phyloP scores from a whole-genome alignment of 768 basidiomycete genomes.

The Suillus plorans region DNA sequence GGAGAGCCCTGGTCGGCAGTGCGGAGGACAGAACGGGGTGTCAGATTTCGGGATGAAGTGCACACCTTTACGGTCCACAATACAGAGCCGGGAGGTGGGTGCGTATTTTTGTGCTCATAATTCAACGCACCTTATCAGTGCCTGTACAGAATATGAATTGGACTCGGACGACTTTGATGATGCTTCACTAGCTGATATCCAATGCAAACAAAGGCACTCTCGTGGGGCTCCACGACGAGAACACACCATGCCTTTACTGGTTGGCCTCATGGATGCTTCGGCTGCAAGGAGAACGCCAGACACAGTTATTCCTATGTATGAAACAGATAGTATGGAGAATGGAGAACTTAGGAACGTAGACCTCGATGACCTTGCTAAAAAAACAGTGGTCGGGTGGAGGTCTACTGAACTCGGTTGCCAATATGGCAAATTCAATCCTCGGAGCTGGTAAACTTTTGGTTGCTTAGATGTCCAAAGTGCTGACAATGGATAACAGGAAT shows the following conservation, averaged over 20 bases:
- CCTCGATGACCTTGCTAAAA: conserved; percentile 66
- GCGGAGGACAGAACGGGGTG: conserved; percentile 43
- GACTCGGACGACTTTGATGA: conserved; percentile 83
- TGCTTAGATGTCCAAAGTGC: conserved; percentile 13
- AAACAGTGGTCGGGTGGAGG: conserved; percentile 70
- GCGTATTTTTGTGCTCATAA: conserved; percentile 35
- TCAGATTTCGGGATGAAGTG: conserved; percentile 69
- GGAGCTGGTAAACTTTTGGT: conserved; percentile 68
- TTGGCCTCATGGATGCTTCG: too few relatives aligned
- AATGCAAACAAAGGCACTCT: conserved; percentile 20
- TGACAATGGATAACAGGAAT: conserved; percentile 48
- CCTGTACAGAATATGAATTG: conserved; percentile 69
- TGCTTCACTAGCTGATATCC: conserved; percentile 30
- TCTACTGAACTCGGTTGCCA: conserved; percentile 77
- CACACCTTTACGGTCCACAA: conserved; percentile 72
- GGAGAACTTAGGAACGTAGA: too few relatives aligned
- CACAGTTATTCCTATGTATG: too few relatives aligned
- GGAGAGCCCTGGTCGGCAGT: conserved; percentile 35
- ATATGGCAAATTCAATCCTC: conserved; percentile 96
- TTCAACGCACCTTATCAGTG: conserved; percentile 12
- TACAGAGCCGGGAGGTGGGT: conserved; percentile 81
- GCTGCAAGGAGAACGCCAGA: too few relatives aligned
- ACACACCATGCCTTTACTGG: conserved; percentile 31
- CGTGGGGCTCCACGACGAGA: conserved; percentile 39
- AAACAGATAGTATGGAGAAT: too few relatives aligned